These are phyloP conservation scores for Alternaria panax DNA, from an alignment of 2,329 filamentous ascomycete genomes.

Conservation along the genomic window DNA sequence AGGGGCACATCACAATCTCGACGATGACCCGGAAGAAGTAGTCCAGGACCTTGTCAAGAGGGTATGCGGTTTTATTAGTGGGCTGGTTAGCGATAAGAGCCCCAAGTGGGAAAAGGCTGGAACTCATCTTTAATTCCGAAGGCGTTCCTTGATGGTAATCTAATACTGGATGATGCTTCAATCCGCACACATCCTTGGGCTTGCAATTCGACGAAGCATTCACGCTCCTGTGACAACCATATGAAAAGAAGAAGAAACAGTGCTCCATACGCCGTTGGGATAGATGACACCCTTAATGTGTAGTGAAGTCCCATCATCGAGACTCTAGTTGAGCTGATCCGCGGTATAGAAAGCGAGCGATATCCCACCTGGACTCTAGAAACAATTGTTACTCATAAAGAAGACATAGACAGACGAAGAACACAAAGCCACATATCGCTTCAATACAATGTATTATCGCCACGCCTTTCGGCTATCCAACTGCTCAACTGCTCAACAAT, in stretches of 20 bases:
- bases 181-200: neutral
- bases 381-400: neutral
- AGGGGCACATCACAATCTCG: slow-evolving; percentile 61
- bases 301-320: neutral
- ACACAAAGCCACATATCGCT: neutral
- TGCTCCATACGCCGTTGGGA: neutral
- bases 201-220: neutral
- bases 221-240: neutral
- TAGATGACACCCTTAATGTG: neutral
- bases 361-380: neutral
- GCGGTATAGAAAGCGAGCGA: neutral
- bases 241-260: neutral
- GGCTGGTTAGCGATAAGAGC: slow-evolving; percentile 6
- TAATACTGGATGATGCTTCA: neutral
- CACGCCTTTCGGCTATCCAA: neutral
- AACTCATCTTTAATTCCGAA: neutral
- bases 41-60: slow-evolving; percentile 59
- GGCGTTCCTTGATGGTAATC: neutral
- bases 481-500: neutral
- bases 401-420: neutral
- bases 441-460: neutral
- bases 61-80: slow-evolving; percentile 59
- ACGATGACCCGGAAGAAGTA: slow-evolving; percentile 56
- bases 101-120: neutral
- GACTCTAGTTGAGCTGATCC: neutral